These are phyloP conservation scores for Dissophora ornata DNA, from an alignment of 192 early-diverging fungal species.

Conservation along the genomic window DNA sequence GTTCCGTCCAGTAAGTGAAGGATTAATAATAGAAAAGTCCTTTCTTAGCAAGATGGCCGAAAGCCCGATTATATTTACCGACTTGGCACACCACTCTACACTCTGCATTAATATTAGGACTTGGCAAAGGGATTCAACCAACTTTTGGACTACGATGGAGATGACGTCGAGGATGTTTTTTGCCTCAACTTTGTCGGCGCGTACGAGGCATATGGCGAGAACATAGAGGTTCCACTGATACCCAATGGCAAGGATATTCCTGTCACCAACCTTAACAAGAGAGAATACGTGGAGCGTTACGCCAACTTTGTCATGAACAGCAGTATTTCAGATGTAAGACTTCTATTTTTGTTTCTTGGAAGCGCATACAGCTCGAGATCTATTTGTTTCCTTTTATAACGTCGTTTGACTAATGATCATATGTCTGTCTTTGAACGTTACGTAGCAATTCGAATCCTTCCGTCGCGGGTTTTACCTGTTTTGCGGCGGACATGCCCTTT, in stretches of 20 bases:
- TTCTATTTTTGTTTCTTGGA: conserved; percentile 2
- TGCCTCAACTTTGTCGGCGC: conserved; percentile 83
- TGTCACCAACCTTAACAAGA: conserved; percentile 74
- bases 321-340: conserved; percentile 63
- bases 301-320: conserved; percentile 85
- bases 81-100: too few relatives aligned
- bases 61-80: too few relatives aligned
- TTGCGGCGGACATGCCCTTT: conserved; percentile 86
- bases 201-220: conserved; percentile 78
- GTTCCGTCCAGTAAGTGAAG: conserved; percentile 68
- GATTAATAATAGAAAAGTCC: too few relatives aligned
- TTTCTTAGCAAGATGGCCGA: too few relatives aligned
- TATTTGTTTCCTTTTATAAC: too few relatives aligned
- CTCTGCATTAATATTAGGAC: too few relatives aligned
- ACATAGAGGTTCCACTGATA: conserved; percentile 71
- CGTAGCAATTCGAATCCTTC: conserved; percentile 84
- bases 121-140: conserved; percentile 86
- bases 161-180: conserved; percentile 87
- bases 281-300: conserved; percentile 86
- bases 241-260: conserved; percentile 66
- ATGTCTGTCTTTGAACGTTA: not conserved
- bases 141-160: conserved; percentile 80
- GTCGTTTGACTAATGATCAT: too few relatives aligned
- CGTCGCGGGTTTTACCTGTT: conserved; percentile 89
- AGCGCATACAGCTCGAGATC: not conserved